Evolutionary conservation across 73 alveolate genomes (phyloP), one percentile per base, ranked within the genome.

Genomic region (Durusdinium trenchii): DNA sequence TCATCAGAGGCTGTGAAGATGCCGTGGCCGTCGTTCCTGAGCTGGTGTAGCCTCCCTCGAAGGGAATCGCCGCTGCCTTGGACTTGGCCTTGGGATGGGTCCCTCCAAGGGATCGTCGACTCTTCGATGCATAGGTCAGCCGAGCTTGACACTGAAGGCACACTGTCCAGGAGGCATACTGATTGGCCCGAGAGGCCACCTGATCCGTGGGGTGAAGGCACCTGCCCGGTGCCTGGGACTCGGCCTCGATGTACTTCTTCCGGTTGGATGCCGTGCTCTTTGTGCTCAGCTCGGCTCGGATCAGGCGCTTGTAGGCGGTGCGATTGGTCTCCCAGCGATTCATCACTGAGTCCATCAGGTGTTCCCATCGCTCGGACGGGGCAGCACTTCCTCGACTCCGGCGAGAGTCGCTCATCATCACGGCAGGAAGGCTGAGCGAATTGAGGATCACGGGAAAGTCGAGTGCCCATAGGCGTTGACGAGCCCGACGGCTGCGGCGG

Each of bases 81-180:
- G 76, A 62, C 76, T 62, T 62, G 16, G 43, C 76, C 76, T 62
- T 62, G n/a, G n/a, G n/a, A n/a, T n/a, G n/a, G n/a, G n/a, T n/a
- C n/a, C n/a, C n/a, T 35, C 76, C 76, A 35, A 26, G 18, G 40
- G 76, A 35, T 26, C 36, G 16, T 35, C 18, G 32, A 5, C 76
- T 62, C 76, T 62, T 62, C 40, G 76, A 62, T 40, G 18, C 43
- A 40, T 62, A 62, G 43, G 18, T 35, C 40, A 62, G 43, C 4
- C 95, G 62, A 2, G 95, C 84, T 14, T 32, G 46, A 62, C 84
- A 42, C 40, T 36, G 40, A 50, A 23, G 12, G 95, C 95, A 86
- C 3, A 62, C 95, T 46, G 54, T 47, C 95, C 95, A 86, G 9
- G 48, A 5, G 30, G 95, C 95, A 42, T 67, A 62, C 83, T 86